Percentiles rank a stretch among this genome's conserved stretches.
Conservation (phyloP, 768 basidiomycete genomes). For the Kwoniella mangroviensis region DNA sequence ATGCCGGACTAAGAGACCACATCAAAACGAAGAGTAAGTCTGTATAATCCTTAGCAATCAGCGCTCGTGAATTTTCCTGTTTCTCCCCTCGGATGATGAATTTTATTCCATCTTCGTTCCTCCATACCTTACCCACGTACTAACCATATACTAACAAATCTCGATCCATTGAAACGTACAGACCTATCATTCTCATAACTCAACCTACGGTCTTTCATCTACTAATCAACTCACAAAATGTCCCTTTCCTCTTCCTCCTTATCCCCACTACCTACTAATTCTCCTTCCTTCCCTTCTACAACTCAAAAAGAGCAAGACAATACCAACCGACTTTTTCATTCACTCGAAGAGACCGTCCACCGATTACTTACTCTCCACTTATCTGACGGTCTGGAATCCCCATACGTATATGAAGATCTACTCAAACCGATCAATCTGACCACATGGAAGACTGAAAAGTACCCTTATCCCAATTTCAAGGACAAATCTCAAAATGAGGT, state of each 20-base stretch:
- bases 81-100: no score
- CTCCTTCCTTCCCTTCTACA: neutral
- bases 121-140: no score
- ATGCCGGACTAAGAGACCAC: no score
- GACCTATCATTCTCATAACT: no score
- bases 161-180: no score
- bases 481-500: neutral
- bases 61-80: no score
- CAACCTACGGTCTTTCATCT: no score
- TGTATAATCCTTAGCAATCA: no score
- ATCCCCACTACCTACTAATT: neutral
- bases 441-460: neutral
- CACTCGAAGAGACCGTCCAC: neutral
- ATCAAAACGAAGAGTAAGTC: no score
- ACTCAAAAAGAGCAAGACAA: neutral
- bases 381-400: neutral
- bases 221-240: neutral
- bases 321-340: neutral
- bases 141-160: no score
- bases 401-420: conserved; percentile 1
- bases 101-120: no score
- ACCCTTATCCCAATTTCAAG: neutral
- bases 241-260: neutral
- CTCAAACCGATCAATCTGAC: conserved; percentile 3
- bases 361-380: neutral